Conservation (phyloP, 352 stramenopile genomes). For the Globisporangium ultimum region DNA sequence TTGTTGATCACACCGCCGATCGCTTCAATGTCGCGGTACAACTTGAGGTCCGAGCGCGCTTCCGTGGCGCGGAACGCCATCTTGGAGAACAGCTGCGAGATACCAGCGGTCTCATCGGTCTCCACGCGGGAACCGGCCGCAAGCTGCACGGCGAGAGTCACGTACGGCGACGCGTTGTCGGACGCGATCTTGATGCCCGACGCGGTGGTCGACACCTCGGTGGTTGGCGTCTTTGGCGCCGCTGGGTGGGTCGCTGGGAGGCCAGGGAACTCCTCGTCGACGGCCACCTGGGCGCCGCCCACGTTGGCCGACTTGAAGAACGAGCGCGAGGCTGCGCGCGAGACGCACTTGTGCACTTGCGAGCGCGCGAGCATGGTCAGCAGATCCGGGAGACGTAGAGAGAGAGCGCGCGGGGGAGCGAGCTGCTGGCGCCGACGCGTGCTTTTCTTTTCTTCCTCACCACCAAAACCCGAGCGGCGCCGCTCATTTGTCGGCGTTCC, state of each 20-base stretch:
- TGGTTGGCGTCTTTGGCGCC: constrained; percentile 28
- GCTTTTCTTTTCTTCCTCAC: constrained; percentile 27
- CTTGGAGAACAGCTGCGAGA: constrained; percentile 80
- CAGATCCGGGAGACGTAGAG: background rate
- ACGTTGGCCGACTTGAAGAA: constrained; percentile 62
- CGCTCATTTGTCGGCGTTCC: background rate
- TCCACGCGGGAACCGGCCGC: constrained; percentile 59
- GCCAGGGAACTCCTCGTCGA: constrained; percentile 64
- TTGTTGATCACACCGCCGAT: constrained; percentile 68
- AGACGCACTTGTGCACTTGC: constrained; percentile 12
- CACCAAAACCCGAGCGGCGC: constrained; percentile 28
- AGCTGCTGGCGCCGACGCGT: constrained; percentile 6
- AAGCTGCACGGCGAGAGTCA: constrained; percentile 68
- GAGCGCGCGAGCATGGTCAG: constrained; percentile 23
- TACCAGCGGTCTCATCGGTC: constrained; percentile 61
- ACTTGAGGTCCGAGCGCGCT: constrained; percentile 68
- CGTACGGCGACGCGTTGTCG: constrained; percentile 36
- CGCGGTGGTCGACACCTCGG: constrained; percentile 30
- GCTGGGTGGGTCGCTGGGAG: constrained; percentile 37
- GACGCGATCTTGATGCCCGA: constrained; percentile 65
- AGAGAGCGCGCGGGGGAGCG: background rate
- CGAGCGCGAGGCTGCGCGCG: constrained; percentile 42
- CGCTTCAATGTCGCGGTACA: constrained; percentile 82
- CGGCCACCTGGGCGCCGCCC: constrained; percentile 41
- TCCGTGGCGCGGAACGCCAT: constrained; percentile 81